Evolutionary conservation across 768 basidiomycete genomes (phyloP), one percentile per base, ranked within the genome.

Genomic region (Kwoniella shandongensis): DNA sequence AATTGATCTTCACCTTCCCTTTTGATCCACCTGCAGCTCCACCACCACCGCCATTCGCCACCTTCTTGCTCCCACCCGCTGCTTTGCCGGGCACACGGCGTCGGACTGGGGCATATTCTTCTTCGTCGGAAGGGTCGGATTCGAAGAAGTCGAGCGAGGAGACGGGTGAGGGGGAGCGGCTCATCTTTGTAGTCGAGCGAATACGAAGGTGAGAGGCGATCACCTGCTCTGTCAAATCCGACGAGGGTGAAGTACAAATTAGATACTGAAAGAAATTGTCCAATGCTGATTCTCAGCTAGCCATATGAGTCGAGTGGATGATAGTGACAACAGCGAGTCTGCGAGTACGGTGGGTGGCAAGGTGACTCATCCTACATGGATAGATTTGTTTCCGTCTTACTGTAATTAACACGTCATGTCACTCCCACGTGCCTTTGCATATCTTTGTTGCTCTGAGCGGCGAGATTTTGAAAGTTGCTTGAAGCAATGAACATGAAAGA

Each of bases 141-240:
- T 66, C 53, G 54, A 62, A 61, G 55, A 59, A 70, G 57, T 73
- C 72, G 15, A 73, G 59, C 8, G 72, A 72, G 0, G 67, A 69
- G 11, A 63, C 70, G 22, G 68, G 66, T 4, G 70, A 72, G 6
- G 55, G 57, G 15, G 70, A 67, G 23, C 67, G 57, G 15, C 67
- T 69, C 70, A 72, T 72, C 35, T 4, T 57, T 42, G n/a, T 6
- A n/a, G 35, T 22, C 2, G 22, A 22, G 18, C 36, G 10, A 29
- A 10, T 18, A 51, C 7, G 38, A 40, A 36, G 10, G 11, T 22
- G 18, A 47, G 25, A 10, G 27, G 7, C 10, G 17, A n/a, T 45
- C 29, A 20, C 44, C 12, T n/a, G n/a, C n/a, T n/a, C 22, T 49
- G 7, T 12, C 7, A 15, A 23, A n/a, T 18, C 10, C n/a, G 26